Percentiles rank a stretch among this genome's conserved stretches.
These are phyloP conservation scores for Pythium monospermum DNA, from an alignment of 352 stramenopile species.

Conservation along the genomic window DNA sequence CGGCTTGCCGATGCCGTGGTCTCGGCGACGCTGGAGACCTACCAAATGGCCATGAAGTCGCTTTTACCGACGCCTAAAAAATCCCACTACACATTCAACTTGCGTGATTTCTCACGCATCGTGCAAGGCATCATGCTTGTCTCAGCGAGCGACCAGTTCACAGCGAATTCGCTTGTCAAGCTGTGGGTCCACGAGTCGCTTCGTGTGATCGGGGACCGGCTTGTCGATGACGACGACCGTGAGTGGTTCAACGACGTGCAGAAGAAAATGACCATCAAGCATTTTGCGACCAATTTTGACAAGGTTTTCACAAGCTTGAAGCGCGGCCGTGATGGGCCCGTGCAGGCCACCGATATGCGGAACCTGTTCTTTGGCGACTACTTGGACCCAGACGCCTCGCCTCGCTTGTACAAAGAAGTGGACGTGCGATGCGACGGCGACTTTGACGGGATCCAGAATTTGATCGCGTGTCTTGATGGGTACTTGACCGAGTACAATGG, in stretches of 20 bases:
- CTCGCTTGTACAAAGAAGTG: slow-evolving; percentile 77
- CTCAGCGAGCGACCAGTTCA: slow-evolving; percentile 76
- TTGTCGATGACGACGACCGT: slow-evolving; percentile 91
- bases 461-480: slow-evolving; percentile 84
- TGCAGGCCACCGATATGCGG: slow-evolving; percentile 78
- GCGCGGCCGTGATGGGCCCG: slow-evolving; percentile 56
- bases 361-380: slow-evolving; percentile 95
- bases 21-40: slow-evolving; percentile 88
- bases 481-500: slow-evolving; percentile 92
- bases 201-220: slow-evolving; percentile 92
- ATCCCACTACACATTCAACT: slow-evolving; percentile 96
- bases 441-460: slow-evolving; percentile 69
- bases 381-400: slow-evolving; percentile 67
- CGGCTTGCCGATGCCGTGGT: slow-evolving; percentile 75
- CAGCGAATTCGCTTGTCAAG: slow-evolving; percentile 77
- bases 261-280: slow-evolving; percentile 83
- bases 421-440: slow-evolving; percentile 60
- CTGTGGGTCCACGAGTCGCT: slow-evolving; percentile 94
- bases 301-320: slow-evolving; percentile 84
- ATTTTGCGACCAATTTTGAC: slow-evolving; percentile 87
- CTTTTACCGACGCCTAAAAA: slow-evolving; percentile 93
- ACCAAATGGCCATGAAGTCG: slow-evolving; percentile 75
- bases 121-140: slow-evolving; percentile 93
- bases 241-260: slow-evolving; percentile 90
- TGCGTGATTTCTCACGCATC: slow-evolving; percentile 92